Evolutionary conservation across 208 protist genomes (phyloP), one percentile per base, ranked within the genome.

Genomic region (Tetramitus jugosus): DNA sequence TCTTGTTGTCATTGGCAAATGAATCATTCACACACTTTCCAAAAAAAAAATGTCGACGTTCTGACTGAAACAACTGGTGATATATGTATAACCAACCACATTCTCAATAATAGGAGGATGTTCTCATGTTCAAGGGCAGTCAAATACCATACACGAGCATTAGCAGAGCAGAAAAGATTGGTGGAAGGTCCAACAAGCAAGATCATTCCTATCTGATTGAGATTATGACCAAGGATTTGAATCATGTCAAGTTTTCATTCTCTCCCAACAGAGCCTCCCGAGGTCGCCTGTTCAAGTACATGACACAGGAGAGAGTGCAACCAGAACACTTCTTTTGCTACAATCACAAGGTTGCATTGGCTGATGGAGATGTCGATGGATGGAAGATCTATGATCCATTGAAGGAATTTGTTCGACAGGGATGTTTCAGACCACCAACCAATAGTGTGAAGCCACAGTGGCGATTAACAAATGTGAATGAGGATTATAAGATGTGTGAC

Each of bases 31-130:
- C n/a, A n/a, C n/a, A n/a, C n/a, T n/a, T n/a, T n/a, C n/a, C n/a
- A n/a, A n/a, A n/a, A n/a, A n/a, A n/a, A n/a, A n/a, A n/a, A n/a
- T n/a, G n/a, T n/a, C n/a, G n/a, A n/a, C n/a, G n/a, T n/a, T n/a
- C n/a, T n/a, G n/a, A n/a, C n/a, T n/a, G n/a, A n/a, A n/a, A n/a
- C n/a, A n/a, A n/a, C n/a, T n/a, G n/a, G n/a, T n/a, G n/a, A n/a
- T n/a, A n/a, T n/a, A n/a, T n/a, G n/a, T n/a, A n/a, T n/a, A n/a
- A n/a, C n/a, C n/a, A n/a, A n/a, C n/a, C n/a, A n/a, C n/a, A n/a
- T n/a, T n/a, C n/a, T n/a, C n/a, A n/a, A n/a, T n/a, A n/a, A n/a
- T 20, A 56, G 49, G 65, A 71, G 43, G 65, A 71, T 71, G 26
- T 71, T n/a, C 65, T 49, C 20, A 29, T 13, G 33, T 71, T 49